phyloP scores from a whole-genome alignment of 1,284 basidiomycete species.

The Ceratobasidium sp. region DNA sequence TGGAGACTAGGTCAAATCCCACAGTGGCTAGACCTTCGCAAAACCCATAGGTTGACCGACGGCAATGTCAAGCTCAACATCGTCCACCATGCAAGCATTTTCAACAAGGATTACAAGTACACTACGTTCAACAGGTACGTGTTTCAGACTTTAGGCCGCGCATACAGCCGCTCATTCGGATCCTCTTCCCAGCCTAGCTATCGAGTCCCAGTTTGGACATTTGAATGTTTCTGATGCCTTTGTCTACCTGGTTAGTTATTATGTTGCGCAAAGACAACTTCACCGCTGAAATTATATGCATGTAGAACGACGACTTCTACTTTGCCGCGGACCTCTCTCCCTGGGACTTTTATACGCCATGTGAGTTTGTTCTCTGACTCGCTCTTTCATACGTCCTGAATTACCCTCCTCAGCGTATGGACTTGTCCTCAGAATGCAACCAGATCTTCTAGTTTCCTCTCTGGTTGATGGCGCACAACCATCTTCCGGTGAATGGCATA shows the following conservation, averaged over 20 bases:
- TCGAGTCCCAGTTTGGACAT: conserved; percentile 43
- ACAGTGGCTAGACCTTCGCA: conserved; percentile 41
- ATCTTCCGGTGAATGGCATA: conserved; percentile 43
- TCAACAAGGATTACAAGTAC: conserved; percentile 31
- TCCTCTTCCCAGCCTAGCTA: conserved; percentile 33
- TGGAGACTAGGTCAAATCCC: conserved; percentile 45
- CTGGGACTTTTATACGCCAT: conserved; percentile 44
- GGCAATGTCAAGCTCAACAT: conserved; percentile 31
- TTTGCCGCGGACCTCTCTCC: conserved; percentile 37
- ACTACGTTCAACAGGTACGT: conserved; percentile 45
- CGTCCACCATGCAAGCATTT: conserved; percentile 43
- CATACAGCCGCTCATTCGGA: conserved; percentile 1
- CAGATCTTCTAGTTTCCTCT: conserved; percentile 42
- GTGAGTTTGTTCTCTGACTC: conserved; percentile 16
- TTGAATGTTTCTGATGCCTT: conserved; percentile 44
- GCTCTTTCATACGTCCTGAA: background rate
- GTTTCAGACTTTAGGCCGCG: background rate
- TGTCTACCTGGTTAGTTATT: conserved; percentile 19
- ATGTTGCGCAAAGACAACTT: background rate
- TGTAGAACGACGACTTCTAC: conserved; percentile 46
- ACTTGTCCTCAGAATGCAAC: conserved; percentile 45
- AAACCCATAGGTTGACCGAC: conserved; percentile 30
- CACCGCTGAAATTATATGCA: background rate
- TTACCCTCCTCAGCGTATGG: conserved; percentile 35
- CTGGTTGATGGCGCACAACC: conserved; percentile 29